phyloP scores from a whole-genome alignment of 2,329 filamentous ascomycete genomes.

The Myriangium duriaei region DNA sequence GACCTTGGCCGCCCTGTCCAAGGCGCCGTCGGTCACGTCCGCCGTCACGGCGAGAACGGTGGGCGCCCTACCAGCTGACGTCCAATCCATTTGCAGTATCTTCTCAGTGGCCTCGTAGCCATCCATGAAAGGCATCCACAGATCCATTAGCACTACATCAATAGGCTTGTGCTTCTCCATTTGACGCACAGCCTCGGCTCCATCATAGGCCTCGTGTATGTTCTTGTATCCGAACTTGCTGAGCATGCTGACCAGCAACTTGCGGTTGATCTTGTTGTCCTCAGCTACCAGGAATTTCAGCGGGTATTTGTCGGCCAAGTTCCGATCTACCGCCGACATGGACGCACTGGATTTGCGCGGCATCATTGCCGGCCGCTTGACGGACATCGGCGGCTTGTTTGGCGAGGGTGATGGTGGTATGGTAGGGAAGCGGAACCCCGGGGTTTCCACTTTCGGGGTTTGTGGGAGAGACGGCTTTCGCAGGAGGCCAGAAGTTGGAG shows the following conservation, averaged over 20 bases:
- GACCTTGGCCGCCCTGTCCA: slow-evolving; percentile 46
- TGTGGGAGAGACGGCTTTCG: slow-evolving; percentile 10
- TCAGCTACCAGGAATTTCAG: slow-evolving; percentile 58
- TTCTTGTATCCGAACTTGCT: slow-evolving; percentile 52
- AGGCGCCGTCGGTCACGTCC: slow-evolving; percentile 52
- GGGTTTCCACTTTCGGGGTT: slow-evolving; percentile 10
- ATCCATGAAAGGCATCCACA: slow-evolving; percentile 66
- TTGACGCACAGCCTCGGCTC: slow-evolving; percentile 51
- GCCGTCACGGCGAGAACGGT: slow-evolving; percentile 52
- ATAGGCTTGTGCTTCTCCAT: slow-evolving; percentile 35
- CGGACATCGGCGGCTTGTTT: slow-evolving; percentile 10
- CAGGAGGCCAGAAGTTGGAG: slow-evolving; percentile 4
- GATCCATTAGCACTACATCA: slow-evolving; percentile 58
- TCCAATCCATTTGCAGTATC: slow-evolving; percentile 42
- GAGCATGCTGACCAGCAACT: slow-evolving; percentile 54
- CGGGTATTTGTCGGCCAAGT: slow-evolving; percentile 47
- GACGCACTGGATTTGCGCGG: slow-evolving; percentile 17
- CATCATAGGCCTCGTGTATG: slow-evolving; percentile 54
- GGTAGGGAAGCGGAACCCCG: slow-evolving; percentile 6
- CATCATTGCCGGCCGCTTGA: slow-evolving; percentile 4
- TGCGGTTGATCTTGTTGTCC: slow-evolving; percentile 61
- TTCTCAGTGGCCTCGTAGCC: slow-evolving; percentile 55
- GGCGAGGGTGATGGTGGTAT: slow-evolving; percentile 1
- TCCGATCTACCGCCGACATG: slow-evolving; percentile 36
- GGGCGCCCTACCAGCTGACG: slow-evolving; percentile 17